Conservation (phyloP, 2,329 filamentous ascomycete species). For the Claviceps sp. region DNA sequence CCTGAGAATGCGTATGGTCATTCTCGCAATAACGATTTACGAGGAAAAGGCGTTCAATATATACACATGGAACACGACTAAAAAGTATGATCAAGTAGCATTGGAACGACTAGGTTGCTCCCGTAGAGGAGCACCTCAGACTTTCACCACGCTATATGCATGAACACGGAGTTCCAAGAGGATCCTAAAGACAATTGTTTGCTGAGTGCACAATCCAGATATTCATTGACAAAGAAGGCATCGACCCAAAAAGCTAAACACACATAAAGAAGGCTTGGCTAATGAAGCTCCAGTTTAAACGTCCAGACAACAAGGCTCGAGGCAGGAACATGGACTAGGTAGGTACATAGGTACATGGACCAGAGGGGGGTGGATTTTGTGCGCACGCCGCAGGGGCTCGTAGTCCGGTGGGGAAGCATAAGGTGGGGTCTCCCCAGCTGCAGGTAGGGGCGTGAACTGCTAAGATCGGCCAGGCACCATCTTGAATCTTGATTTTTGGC, state of each 20-base stretch:
- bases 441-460: constrained; percentile 2
- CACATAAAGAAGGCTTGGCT: neutral
- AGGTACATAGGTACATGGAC: constrained; percentile 1
- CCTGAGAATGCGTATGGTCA: neutral
- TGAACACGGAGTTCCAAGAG: constrained; percentile 24
- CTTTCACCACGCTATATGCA: constrained; percentile 18
- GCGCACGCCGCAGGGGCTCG: too few relatives aligned
- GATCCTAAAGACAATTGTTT: constrained; percentile 16
- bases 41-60: constrained; percentile 3
- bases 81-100: neutral
- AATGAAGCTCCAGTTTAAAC: neutral
- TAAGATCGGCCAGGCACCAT: neutral
- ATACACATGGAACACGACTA: neutral
- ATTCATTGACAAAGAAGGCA: constrained; percentile 9
- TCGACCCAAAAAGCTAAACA: neutral
- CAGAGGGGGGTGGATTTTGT: neutral
- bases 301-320: neutral
- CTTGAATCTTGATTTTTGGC: too few relatives aligned
- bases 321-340: neutral
- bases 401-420: constrained; percentile 1
- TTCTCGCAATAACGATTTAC: neutral
- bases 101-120: constrained; percentile 6
- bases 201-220: constrained; percentile 7
- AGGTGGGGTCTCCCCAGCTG: neutral
- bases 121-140: constrained; percentile 7